phyloP scores from a whole-genome alignment of 306 rosid species.

The Malus orientalis region DNA sequence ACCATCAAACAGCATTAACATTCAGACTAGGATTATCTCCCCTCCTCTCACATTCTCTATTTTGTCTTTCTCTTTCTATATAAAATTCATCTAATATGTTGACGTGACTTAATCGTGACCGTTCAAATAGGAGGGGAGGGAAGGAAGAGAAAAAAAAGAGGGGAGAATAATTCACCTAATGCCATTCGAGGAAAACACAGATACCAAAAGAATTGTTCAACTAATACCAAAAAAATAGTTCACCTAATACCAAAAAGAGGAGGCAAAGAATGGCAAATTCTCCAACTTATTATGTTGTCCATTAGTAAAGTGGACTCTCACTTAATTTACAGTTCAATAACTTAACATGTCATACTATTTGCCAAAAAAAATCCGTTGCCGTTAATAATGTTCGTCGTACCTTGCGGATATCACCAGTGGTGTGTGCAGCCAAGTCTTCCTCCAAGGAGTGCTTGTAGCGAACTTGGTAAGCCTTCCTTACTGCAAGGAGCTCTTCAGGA shows the following conservation, averaged over 20 bases:
- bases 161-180: no score
- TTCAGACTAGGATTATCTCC: neutral
- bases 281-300: neutral
- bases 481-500: slow-evolving; percentile 60
- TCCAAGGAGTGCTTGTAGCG: slow-evolving; percentile 75
- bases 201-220: no score
- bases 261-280: neutral
- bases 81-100: no score
- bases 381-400: slow-evolving; percentile 15
- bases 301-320: neutral
- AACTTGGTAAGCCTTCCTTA: slow-evolving; percentile 59
- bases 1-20: neutral
- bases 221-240: no score
- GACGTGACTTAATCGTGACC: no score
- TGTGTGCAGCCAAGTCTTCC: slow-evolving; percentile 68
- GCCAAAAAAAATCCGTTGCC: neutral
- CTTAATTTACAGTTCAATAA: neutral
- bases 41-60: no score
- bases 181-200: no score
- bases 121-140: no score
- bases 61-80: no score
- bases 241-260: no score
- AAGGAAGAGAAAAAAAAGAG: no score
- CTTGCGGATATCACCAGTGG: slow-evolving; percentile 70
- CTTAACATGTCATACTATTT: neutral